Base-by-base conservation (phyloP, 202 grass and related monocot genomes). In the Saccharum hybrid region DNA sequence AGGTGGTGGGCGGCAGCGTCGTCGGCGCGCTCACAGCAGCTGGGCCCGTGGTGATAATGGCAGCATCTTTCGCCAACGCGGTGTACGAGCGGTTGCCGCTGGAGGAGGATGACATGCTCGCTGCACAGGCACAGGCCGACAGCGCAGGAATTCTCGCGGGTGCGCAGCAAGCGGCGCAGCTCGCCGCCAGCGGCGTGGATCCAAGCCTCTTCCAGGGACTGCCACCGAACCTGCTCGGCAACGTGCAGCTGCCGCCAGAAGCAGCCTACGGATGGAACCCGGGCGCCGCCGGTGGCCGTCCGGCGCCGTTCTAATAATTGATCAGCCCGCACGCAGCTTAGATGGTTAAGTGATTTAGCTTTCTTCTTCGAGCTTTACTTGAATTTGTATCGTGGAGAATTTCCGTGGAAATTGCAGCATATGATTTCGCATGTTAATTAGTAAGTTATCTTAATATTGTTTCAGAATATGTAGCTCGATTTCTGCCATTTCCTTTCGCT, bases 31-130 rank as follows among this genome's bases (percentile, higher is more conserved):
- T 94, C 16, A 93, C 94, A 0, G 88, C 95, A 1, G 91, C 90
- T 0, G 92, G 92, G 4, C 92, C 90, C 4, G 95, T 98, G 59
- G 91, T 98, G 10, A 94, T 98, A 87, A 98, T 98, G 95, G 92
- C 95, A 16, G 95, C 95, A 3, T 94, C 92, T 2, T 98, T 98
- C 71, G 95, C 90, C 6, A 98, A 98, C 86, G 95, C 95, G 0
- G 95, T 92, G 15, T 98, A 98, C 68, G 95, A 98, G 70, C 72
- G 92, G 39, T 81, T 98, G 18, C 95, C 95, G 13, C 63, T 98
- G 56, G 95, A 95, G 69, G 95, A 98, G 31, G 95, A 98, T 34
- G 95, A 94, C 22, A 68, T 80, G 34, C 91, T 94, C 31, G 89
- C 85, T 0, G 87, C 74, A 0, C 89, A 90, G 16, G 86, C 81